These are phyloP conservation scores for Plasmodium reichenowi DNA, from an alignment of 169 alveolate species.

Conservation along the genomic window DNA sequence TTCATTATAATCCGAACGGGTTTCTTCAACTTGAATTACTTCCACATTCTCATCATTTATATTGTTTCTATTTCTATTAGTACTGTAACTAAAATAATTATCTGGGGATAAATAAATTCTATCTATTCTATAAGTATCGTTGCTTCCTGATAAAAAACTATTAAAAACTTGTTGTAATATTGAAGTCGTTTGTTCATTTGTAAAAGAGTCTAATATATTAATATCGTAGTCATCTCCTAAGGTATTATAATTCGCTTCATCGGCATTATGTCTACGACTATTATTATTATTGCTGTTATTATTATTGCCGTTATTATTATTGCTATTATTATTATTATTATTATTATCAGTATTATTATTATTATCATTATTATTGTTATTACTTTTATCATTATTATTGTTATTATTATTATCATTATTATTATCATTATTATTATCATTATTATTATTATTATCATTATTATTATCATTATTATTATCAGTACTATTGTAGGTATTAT, in stretches of 20 bases:
- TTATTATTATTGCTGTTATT: neutral
- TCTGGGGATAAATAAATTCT: conserved; percentile 11
- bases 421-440: neutral
- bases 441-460: neutral
- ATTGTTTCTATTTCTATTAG: conserved; percentile 20
- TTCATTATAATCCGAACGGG: neutral
- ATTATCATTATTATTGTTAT: neutral
- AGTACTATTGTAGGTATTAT: conserved; percentile 17
- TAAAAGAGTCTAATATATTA: conserved; percentile 18
- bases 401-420: neutral
- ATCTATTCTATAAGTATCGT: conserved; percentile 11
- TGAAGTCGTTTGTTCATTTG: conserved; percentile 20
- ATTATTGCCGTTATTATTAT: neutral
- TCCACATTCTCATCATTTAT: conserved; percentile 5
- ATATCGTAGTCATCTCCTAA: conserved; percentile 29
- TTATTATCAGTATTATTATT: too few species aligned
- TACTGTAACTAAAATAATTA: neutral
- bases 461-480: neutral
- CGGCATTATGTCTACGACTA: neutral
- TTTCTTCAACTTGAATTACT: conserved; percentile 1
- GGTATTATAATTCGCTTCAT: conserved; percentile 3
- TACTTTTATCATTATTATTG: neutral
- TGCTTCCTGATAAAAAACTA: conserved; percentile 29
- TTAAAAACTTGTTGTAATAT: conserved; percentile 51
- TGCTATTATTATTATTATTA: neutral